A percentile compares a stretch with the other conserved stretches of the same genome.
Evolutionary conservation across 2,329 filamentous ascomycete genomes (phyloP).

Genomic region (Pestalotiopsis sp.): DNA sequence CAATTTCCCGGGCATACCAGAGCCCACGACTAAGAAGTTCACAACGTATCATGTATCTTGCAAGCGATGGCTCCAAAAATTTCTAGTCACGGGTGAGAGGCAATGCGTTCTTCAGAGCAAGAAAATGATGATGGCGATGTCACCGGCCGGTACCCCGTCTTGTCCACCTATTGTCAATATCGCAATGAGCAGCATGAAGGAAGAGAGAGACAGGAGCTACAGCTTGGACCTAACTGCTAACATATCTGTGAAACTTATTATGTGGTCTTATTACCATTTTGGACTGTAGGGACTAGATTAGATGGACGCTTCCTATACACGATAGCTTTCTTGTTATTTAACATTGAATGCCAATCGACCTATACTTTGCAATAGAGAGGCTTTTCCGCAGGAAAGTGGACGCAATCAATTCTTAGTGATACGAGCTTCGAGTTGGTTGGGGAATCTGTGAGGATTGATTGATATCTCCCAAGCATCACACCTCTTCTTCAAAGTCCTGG

Average conservation of each 20-base stretch:
- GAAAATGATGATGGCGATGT: no score
- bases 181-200: not conserved
- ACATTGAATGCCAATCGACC: not conserved
- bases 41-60: no score
- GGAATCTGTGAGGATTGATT: not conserved
- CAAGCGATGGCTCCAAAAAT: no score
- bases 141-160: no score
- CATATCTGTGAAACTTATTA: not conserved
- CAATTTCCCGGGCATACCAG: slow-evolving; percentile 8
- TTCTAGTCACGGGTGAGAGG: no score
- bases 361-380: not conserved
- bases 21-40: not conserved
- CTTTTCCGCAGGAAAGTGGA: not conserved
- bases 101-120: no score
- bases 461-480: not conserved
- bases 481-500: not conserved
- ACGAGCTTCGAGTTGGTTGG: not conserved
- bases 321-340: not conserved
- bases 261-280: not conserved
- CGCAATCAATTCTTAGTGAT: not conserved
- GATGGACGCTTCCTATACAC: not conserved
- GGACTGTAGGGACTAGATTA: not conserved
- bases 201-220: not conserved
- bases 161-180: no score
- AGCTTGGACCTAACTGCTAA: not conserved